Percentiles rank a stretch among this genome's conserved stretches.
Conservation (phyloP, 495 filamentous ascomycete species). For the Sordaria brevicollis region DNA sequence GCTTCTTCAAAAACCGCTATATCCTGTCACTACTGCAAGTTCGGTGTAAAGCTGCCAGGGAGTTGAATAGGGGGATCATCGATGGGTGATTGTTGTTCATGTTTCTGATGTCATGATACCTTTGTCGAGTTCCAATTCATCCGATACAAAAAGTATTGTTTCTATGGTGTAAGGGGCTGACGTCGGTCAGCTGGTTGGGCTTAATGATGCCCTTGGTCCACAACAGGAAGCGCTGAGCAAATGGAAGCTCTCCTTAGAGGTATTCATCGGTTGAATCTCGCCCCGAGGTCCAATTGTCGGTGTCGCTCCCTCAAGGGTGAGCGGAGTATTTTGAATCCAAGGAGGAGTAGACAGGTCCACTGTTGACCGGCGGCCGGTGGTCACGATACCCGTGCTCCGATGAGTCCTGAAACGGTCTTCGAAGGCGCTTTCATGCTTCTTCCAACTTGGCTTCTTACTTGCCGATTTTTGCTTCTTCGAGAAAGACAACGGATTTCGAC, state of each 20-base stretch:
- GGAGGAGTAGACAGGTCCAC: background rate
- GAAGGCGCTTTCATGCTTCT: background rate
- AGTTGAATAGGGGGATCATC: background rate
- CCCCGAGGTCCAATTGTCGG: background rate
- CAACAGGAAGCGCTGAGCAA: background rate
- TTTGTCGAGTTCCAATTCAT: background rate
- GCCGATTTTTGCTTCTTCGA: background rate
- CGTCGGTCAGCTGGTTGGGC: background rate
- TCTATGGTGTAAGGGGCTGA: background rate
- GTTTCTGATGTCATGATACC: background rate
- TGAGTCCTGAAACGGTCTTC: background rate
- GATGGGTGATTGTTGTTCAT: background rate
- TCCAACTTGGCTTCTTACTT: background rate
- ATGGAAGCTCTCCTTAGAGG: background rate
- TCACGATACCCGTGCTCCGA: background rate
- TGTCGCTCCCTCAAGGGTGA: background rate
- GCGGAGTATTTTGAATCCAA: background rate
- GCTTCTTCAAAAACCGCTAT: background rate
- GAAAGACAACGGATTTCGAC: background rate
- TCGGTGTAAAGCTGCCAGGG: background rate
- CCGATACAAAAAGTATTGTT: background rate
- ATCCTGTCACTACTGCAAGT: background rate
- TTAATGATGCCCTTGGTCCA: background rate
- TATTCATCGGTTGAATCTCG: background rate
- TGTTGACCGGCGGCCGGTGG: background rate